Evolutionary conservation across 352 stramenopile genomes (phyloP), one percentile per base, ranked within the genome.

Genomic region (Pythium aquatile): DNA sequence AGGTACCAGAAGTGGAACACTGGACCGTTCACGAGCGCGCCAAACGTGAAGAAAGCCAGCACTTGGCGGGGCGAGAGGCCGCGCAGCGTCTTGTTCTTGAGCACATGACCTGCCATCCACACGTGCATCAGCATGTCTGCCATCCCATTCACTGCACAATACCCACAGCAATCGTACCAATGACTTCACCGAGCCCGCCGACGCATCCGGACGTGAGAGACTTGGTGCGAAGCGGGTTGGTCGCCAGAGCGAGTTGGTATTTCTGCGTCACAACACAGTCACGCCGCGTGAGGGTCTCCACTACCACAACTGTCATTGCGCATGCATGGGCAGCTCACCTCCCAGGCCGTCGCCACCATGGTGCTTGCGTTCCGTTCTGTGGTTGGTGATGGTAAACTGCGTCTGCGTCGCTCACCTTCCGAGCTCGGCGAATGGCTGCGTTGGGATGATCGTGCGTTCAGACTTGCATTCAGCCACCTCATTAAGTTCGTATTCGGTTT

Each of bases 1-100:
- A 71, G 61, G 39, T 92, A 92, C 83, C 83, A 92, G 55, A 74
- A 80, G 61, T 92, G 83, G 33, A 92, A 69, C 7, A 89, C 56
- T 0, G 83, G 83, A 0, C 78, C 81, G 6, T 82, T 90, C 37
- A 92, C 69, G 6, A 69, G 40, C 42, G 76, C 79, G 2, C 83
- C 81, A 29, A 88, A 92, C 3, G 72, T 49, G 53, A 88, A 87
- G 70, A 92, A 92, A 1, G 81, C 81, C 17, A 90, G 59, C 70
- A 89, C 76, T 69, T 90, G 83, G 17, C 79, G 79, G 16, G 68
- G 69, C n/a, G 75, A 87, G 1, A 92, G 71, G 24, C 81, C 82
- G 9, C 76, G 70, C 32, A 92, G 60, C 17, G 81, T 86, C 63
- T 87, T 89, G 61, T 88, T 68, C 61, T 90, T 90, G 20, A 92